phyloP scores from a whole-genome alignment of 139 green algal species.

The Volvox africanus region DNA sequence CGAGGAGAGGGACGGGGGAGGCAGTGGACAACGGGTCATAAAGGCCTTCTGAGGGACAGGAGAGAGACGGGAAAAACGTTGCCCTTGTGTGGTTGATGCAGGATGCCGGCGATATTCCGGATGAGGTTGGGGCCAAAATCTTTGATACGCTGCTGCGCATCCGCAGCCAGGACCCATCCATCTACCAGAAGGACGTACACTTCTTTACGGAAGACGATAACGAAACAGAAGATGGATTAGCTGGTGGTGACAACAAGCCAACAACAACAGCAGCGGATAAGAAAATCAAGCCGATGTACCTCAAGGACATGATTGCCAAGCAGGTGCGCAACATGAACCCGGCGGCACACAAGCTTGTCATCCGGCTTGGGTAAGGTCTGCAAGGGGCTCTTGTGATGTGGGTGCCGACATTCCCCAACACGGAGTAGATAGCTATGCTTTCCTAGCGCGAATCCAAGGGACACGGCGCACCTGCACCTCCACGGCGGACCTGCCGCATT shows the following conservation, averaged over 20 bases:
- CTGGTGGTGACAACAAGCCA: background rate
- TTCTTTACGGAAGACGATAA: constrained; percentile 72
- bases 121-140: constrained; percentile 75
- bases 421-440: too few relatives aligned
- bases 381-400: background rate
- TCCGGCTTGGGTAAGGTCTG: background rate
- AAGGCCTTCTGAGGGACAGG: too few relatives aligned
- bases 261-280: background rate
- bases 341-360: background rate
- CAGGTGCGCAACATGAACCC: constrained; percentile 58
- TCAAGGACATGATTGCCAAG: constrained; percentile 87
- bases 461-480: background rate
- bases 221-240: constrained; percentile 21
- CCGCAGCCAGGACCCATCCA: constrained; percentile 72
- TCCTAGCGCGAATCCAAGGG: too few relatives aligned
- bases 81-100: constrained; percentile 12
- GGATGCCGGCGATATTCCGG: constrained; percentile 69
- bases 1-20: too few relatives aligned
- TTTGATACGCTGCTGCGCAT: constrained; percentile 84
- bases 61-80: too few relatives aligned
- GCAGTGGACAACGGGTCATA: too few relatives aligned
- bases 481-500: too few relatives aligned
- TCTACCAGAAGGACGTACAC: constrained; percentile 77
- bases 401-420: too few relatives aligned
- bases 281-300: constrained; percentile 76